Evolutionary conservation across 495 filamentous ascomycete genomes (phyloP), one percentile per base, ranked within the genome.

Genomic region (Hypoxylon trugodes): DNA sequence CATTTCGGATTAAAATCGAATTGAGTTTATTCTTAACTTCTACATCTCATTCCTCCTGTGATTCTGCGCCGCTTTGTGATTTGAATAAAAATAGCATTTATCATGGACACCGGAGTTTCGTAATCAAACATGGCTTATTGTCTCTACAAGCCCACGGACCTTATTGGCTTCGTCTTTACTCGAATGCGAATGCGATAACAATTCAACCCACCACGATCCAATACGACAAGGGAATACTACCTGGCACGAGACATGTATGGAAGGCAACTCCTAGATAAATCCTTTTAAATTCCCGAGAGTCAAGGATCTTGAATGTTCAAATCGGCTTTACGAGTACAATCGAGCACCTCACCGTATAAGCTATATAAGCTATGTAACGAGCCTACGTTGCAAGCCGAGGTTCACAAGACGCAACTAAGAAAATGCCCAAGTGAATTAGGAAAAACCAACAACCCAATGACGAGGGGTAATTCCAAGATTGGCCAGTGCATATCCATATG

Each of bases 321-420:
- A 41, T 33, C 35, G 21, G 28, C 24, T 41, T 59, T 18, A 25
- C 42, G 33, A 15, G 33, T 16, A 9, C 4, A 36, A 12, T 8
- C 47, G 18, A 15, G 33, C 37, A 51, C 19, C 24, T 10, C 36
- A n/a, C n/a, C n/a, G n/a, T n/a, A n/a, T 30, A n/a, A 30, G 46
- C 40, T 26, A 10, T 12, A 18, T 26, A 15, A 6, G 37, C 57
- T 28, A 16, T 12, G 38, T 36, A 32, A 12, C 7, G 24, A 7
- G 13, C 42, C 13, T 49, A 30, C 43, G 63, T 66, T 61, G 51
- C 63, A 66, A 61, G 63, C 63, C 63, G 63, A 66, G 63, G 63
- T 49, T 56, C 43, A 24, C 21, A n/a, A 32, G 4, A n/a, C 45
- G 8, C 26, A 19, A 48, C 33, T 33, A 48, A 28, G 12, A 32